These are phyloP conservation scores for Halophytophthora polymorphica DNA, from an alignment of 352 stramenopile genomes.

Conservation along the genomic window DNA sequence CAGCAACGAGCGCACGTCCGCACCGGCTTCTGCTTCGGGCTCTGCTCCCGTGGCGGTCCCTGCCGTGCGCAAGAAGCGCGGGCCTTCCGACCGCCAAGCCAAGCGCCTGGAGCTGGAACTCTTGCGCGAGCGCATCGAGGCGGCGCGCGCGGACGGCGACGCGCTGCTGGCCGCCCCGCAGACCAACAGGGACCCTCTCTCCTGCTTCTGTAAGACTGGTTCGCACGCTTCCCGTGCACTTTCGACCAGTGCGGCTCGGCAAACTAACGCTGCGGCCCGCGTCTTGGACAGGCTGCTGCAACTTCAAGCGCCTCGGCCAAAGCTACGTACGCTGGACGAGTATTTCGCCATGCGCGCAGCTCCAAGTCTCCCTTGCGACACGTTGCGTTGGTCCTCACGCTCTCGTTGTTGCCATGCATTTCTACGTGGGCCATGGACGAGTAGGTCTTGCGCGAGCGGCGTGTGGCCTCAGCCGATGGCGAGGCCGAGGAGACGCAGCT, in stretches of 20 bases:
- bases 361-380: too few species aligned
- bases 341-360: too few species aligned
- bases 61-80: neutral
- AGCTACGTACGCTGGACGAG: slow-evolving; percentile 10
- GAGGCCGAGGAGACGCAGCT: slow-evolving; percentile 23
- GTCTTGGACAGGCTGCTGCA: slow-evolving; percentile 34
- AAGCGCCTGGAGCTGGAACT: slow-evolving; percentile 21
- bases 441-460: slow-evolving; percentile 51
- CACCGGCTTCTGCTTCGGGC: too few species aligned
- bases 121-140: slow-evolving; percentile 19
- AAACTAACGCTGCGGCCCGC: neutral
- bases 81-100: slow-evolving; percentile 5
- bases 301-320: slow-evolving; percentile 50
- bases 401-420: neutral
- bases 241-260: neutral
- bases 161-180: slow-evolving; percentile 17
- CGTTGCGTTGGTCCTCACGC: neutral
- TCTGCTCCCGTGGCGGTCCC: too few species aligned
- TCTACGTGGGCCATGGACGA: too few species aligned
- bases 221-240: neutral
- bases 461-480: slow-evolving; percentile 22
- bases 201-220: slow-evolving; percentile 40
- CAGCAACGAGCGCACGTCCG: slow-evolving; percentile 14
- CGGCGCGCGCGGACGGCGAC: slow-evolving; percentile 15
- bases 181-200: slow-evolving; percentile 44